Conservation (phyloP, 129 eudicot genomes). For the Tanacetum coccineum region DNA sequence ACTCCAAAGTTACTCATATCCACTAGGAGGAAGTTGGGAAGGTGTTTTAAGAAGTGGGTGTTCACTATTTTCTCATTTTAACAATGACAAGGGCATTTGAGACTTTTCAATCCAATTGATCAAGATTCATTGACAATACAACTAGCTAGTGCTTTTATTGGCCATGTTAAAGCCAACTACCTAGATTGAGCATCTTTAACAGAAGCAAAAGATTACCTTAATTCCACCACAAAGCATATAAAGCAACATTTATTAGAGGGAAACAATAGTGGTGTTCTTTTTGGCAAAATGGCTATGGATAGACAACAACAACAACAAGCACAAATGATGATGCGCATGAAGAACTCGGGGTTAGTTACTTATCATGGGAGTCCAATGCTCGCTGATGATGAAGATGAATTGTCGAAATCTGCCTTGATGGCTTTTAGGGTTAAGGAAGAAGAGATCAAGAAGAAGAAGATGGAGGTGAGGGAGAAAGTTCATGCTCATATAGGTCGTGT, state of each 20-base stretch:
- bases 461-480: conserved; percentile 69
- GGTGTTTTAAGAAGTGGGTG: conserved; percentile 37
- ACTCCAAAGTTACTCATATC: conserved; percentile 18
- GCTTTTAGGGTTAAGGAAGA: conserved; percentile 85
- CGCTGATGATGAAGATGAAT: conserved; percentile 66
- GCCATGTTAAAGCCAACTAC: conserved; percentile 32
- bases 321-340: conserved; percentile 34
- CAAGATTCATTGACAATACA: conserved; percentile 31
- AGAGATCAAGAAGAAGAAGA: conserved; percentile 80
- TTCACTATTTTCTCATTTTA: conserved; percentile 26
- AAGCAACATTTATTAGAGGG: conserved; percentile 24
- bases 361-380: conserved; percentile 43
- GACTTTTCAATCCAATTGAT: conserved; percentile 28
- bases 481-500: conserved; percentile 81
- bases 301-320: conserved; percentile 41
- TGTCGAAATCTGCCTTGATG: conserved; percentile 60
- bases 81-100: conserved; percentile 29
- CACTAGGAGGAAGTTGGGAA: conserved; percentile 29
- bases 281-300: conserved; percentile 35
- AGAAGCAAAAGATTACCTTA: conserved; percentile 33
- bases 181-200: conserved; percentile 49
- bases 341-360: conserved; percentile 42
- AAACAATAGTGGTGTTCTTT: conserved; percentile 8
- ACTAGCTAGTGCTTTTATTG: conserved; percentile 20
- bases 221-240: conserved; percentile 33